Evolutionary conservation across 2,329 filamentous ascomycete genomes (phyloP).

Genomic region (Fulvia fulva): DNA sequence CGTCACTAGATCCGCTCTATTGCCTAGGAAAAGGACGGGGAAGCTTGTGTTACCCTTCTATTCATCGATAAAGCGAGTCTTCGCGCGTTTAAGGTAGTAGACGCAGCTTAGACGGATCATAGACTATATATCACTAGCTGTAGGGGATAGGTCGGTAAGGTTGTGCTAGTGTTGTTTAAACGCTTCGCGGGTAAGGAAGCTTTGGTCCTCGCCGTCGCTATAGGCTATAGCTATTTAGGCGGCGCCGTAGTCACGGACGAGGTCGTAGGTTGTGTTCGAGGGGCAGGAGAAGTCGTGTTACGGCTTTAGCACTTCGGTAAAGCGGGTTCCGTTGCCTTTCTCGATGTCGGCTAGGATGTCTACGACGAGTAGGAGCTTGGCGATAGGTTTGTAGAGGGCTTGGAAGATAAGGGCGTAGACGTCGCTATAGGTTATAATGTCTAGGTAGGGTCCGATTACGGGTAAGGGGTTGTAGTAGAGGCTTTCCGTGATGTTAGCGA

Average conservation of each 20-base stretch:
- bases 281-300: slow-evolving; percentile 13
- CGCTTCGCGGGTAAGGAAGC: slow-evolving; percentile 15
- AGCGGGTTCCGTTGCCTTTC: slow-evolving; percentile 28
- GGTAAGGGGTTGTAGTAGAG: slow-evolving; percentile 41
- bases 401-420: slow-evolving; percentile 36
- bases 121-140: slow-evolving; percentile 38
- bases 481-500: slow-evolving; percentile 33
- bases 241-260: slow-evolving; percentile 18
- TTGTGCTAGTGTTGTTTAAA: slow-evolving; percentile 36
- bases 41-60: slow-evolving; percentile 28
- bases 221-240: slow-evolving; percentile 37
- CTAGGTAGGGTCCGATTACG: slow-evolving; percentile 30
- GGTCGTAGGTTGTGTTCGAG: neutral
- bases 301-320: slow-evolving; percentile 25
- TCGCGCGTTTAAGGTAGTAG: slow-evolving; percentile 36
- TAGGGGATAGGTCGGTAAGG: slow-evolving; percentile 34
- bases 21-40: slow-evolving; percentile 31
- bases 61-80: slow-evolving; percentile 32
- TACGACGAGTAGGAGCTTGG: slow-evolving; percentile 34
- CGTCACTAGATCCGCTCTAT: slow-evolving; percentile 33
- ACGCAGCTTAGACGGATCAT: slow-evolving; percentile 37
- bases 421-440: slow-evolving; percentile 42
- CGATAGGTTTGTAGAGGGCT: slow-evolving; percentile 35
- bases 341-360: slow-evolving; percentile 36
- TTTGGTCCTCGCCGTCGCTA: slow-evolving; percentile 38